Evolutionary conservation across 2,329 filamentous ascomycete species (phyloP), one percentile per base, ranked within the genome.

Genomic region (Pseudopyricularia cyperi): DNA sequence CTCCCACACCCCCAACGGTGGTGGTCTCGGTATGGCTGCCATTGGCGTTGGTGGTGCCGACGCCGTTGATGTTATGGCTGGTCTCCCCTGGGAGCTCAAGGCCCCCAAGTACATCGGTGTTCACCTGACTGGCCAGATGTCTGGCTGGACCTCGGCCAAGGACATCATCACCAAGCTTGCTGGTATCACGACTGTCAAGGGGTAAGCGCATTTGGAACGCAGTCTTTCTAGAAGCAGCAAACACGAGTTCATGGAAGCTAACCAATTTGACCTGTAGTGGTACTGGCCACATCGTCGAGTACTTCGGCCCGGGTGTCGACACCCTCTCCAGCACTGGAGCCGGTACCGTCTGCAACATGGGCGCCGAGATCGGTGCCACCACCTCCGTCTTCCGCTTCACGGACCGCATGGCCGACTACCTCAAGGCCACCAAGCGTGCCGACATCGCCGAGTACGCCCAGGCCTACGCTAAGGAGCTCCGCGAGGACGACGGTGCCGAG

Each of bases 31-130:
- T 68, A 95, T 94, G 85, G 82, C 80, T 63, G 87, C 89, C 55
- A 95, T 97, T 66, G 91, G 90, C 83, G 91, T 96, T 57, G 91
- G 93, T 74, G 91, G 93, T 80, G 93, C 91, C 65, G 93, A 97
- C 73, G 93, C 93, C 54, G 93, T 97, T 63, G 93, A 98, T 72
- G 93, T 96, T 63, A 95, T 98, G 89, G 89, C 90, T 64, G 85
- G 89, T 71, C 82, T 95, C 59, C 91, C 91, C 55, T 97, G 93
- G 93, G 93, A 98, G 71, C 75, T 98, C 63, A 97, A 97, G 80
- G 91, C 93, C 55, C 93, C 93, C 57, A 96, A 96, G 74, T 76
- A 95, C 56, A 95, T 97, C 66, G 93, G 93, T 80, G 85, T 98
- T 53, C 94, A 87, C 74, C 84, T 98, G 54, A 96, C 90, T 60